Base-by-base conservation (phyloP, 345 rosid species). In the Eucalyptus tenuipes region DNA sequence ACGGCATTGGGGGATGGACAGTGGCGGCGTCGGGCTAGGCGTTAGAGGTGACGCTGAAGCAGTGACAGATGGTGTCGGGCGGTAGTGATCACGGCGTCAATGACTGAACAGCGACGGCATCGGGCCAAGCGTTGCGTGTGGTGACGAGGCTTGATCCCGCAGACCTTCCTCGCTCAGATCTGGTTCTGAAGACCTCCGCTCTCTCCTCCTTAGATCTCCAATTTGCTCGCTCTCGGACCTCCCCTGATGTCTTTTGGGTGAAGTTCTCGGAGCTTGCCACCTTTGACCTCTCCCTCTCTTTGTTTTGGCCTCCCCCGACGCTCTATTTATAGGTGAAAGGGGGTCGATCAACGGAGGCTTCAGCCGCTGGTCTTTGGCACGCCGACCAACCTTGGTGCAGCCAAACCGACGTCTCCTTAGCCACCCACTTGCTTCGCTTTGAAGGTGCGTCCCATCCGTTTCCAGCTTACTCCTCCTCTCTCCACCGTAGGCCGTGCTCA, bases 281-380 rank as follows among this genome's bases (percentile, higher is more conserved):
- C 22, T 52, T 52, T 52, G 8, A 52, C 22, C 55, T 52, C 24
- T 3, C 24, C 55, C 55, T 52, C 55, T 52, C 2, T 24, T 0
- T 18, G 4, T 52, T 18, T 52, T 52, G 55, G 55, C 55, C 55
- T 18, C 3, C 9, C 10, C 20, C 4, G 9, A 52, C 2, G 9
- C 24, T 20, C 0, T 18, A 52, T 52, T 52, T 52, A 52, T 18
- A 52, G 10, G 55, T 1, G 10, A 18, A 52, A 52, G 4, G 55
- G 24, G 55, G 55, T 17, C 0, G 22, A 1, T 52, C 55, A 7
- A 52, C 55, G 4, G 2, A 52, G 55, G 55, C 55, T 52, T 18
- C 0, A 0, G 24, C 1, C 24, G 1, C 10, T 0, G 1, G 9
- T 52, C 24, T 52, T 52, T 2, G 24, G 4, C 0, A 2, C 0